These are phyloP conservation scores for Withania somnifera DNA, from an alignment of 305 asterid species.

Conservation along the genomic window DNA sequence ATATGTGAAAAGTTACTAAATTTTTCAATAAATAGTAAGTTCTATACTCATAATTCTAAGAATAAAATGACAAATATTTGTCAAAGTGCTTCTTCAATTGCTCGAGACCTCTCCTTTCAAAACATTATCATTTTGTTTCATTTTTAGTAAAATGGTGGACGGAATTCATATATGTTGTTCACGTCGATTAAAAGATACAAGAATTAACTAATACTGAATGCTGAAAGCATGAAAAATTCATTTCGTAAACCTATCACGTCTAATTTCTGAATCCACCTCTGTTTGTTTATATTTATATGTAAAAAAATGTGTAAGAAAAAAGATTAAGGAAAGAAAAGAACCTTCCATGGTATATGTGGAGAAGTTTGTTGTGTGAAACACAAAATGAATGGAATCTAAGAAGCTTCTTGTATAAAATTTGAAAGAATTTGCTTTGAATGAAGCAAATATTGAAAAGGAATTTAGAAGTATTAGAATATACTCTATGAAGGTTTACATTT, in stretches of 20 bases:
- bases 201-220: background rate
- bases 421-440: too few species aligned
- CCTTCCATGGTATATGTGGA: constrained; percentile 32
- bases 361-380: constrained; percentile 9
- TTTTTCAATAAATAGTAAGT: background rate
- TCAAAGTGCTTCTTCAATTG: background rate
- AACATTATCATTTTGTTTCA: background rate
- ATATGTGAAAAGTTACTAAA: background rate
- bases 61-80: background rate
- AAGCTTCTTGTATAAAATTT: constrained; percentile 2
- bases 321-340: background rate
- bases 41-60: background rate
- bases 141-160: background rate
- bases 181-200: background rate
- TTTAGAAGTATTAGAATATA: background rate
- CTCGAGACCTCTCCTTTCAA: background rate
- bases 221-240: background rate
- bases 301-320: background rate
- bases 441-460: background rate
- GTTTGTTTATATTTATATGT: background rate
- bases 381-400: background rate
- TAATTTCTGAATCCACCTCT: background rate
- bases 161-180: background rate
- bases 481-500: constrained; percentile 4
- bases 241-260: background rate